phyloP scores from a whole-genome alignment of 441 rosid genomes.

The Arabidopsis hybrid region DNA sequence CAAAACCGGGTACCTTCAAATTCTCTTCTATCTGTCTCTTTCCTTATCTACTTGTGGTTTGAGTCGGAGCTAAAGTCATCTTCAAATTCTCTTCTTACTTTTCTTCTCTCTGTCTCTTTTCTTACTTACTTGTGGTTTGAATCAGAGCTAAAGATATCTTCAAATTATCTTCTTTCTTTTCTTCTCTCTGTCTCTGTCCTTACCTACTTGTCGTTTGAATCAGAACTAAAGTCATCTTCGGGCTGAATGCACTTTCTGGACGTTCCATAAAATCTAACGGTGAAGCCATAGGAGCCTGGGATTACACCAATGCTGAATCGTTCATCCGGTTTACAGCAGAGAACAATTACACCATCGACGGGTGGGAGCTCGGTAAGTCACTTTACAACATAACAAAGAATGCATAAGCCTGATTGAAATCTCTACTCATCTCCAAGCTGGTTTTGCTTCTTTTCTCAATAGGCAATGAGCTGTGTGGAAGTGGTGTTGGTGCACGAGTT shows the following conservation, averaged over 20 bases:
- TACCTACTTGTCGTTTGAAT: conserved; percentile 16
- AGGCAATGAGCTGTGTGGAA: conserved; percentile 92
- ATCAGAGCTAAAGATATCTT: no score
- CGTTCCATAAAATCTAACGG: conserved; percentile 55
- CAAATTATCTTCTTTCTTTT: no score
- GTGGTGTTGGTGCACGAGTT: conserved; percentile 80
- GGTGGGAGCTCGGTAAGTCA: conserved; percentile 93
- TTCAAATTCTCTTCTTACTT: no score
- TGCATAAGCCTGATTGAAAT: background rate
- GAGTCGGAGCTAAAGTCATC: no score
- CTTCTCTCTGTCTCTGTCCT: no score
- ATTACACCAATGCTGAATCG: conserved; percentile 80
- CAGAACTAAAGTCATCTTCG: conserved; percentile 88
- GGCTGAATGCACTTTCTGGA: conserved; percentile 84
- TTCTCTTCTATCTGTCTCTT: background rate
- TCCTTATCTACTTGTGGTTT: background rate
- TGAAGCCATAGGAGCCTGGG: conserved; percentile 79
- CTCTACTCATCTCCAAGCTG: background rate
- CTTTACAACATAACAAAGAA: background rate
- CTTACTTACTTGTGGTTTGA: no score
- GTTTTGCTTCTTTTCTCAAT: conserved; percentile 15
- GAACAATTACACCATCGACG: conserved; percentile 66
- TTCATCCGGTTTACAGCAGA: conserved; percentile 66
- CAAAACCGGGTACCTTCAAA: conserved; percentile 61
- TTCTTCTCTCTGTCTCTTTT: no score